phyloP scores from a whole-genome alignment of 176 grass and related monocot genomes.

The Oryza australiensis region DNA sequence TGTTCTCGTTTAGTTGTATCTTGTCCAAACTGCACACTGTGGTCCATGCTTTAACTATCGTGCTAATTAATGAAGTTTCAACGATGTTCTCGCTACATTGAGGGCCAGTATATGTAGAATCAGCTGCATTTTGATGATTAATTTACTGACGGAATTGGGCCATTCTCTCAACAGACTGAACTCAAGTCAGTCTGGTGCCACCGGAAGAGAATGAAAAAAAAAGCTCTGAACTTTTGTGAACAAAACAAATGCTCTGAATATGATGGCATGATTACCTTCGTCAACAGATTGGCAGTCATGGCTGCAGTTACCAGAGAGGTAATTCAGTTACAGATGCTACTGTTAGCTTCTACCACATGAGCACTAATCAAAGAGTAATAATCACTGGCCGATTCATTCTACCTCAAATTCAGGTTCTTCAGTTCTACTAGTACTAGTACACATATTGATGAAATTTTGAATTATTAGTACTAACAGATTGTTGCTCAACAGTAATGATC shows the following conservation, averaged over 20 bases:
- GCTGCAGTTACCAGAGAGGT: neutral
- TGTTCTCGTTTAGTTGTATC: neutral
- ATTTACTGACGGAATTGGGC: neutral
- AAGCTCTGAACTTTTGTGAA: neutral
- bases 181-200: neutral
- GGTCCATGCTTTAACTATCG: neutral
- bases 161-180: neutral
- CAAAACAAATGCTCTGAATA: neutral
- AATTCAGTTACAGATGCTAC: neutral
- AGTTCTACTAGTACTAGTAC: neutral
- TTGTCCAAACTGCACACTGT: neutral
- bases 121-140: neutral
- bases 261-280: neutral
- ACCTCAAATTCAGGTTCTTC: neutral
- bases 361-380: neutral
- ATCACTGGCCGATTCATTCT: neutral
- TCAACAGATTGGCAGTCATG: too few relatives aligned
- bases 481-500: neutral
- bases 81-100: neutral
- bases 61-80: neutral
- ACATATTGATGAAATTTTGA: neutral
- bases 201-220: neutral
- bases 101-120: neutral
- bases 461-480: neutral
- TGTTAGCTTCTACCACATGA: neutral